Conservation (phyloP, 225 moss, liverwort and hornwort species). For the Physcomitrium patens region DNA sequence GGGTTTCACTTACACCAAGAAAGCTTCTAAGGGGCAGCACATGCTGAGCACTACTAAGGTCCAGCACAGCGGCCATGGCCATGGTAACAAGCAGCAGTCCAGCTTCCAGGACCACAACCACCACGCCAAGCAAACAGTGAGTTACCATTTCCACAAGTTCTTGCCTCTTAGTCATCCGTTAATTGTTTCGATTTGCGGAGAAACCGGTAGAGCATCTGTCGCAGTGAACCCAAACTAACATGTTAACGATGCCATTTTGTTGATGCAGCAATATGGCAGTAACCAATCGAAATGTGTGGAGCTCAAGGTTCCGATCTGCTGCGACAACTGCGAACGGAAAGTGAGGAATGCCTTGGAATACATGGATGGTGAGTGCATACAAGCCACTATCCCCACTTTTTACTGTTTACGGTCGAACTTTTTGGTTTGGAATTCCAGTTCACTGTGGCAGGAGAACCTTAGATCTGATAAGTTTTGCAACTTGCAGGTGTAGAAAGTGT, state of each 20-base stretch:
- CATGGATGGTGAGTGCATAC: slow-evolving; percentile 45
- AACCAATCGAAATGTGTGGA: slow-evolving; percentile 40
- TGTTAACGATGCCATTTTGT: neutral
- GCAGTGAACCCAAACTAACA: neutral
- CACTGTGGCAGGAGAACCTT: too few species aligned
- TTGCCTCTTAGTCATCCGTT: neutral
- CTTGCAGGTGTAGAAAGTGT: slow-evolving; percentile 54
- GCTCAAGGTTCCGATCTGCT: slow-evolving; percentile 58
- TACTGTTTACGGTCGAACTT: too few species aligned
- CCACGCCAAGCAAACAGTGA: slow-evolving; percentile 38
- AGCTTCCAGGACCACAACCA: slow-evolving; percentile 22
- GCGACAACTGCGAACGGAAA: slow-evolving; percentile 59
- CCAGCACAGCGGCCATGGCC: slow-evolving; percentile 24
- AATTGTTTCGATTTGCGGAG: too few species aligned
- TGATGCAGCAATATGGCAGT: slow-evolving; percentile 37
- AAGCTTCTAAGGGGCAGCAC: neutral
- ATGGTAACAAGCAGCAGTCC: neutral
- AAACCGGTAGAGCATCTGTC: too few species aligned
- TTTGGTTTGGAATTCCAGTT: too few species aligned
- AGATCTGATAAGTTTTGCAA: too few species aligned
- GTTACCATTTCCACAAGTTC: neutral
- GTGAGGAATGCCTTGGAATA: slow-evolving; percentile 39
- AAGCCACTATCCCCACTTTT: too few species aligned
- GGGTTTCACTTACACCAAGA: slow-evolving; percentile 9
- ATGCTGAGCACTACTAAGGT: slow-evolving; percentile 1